These are phyloP conservation scores for Penicillium bialowiezense DNA, from an alignment of 495 filamentous ascomycete species.

Conservation along the genomic window DNA sequence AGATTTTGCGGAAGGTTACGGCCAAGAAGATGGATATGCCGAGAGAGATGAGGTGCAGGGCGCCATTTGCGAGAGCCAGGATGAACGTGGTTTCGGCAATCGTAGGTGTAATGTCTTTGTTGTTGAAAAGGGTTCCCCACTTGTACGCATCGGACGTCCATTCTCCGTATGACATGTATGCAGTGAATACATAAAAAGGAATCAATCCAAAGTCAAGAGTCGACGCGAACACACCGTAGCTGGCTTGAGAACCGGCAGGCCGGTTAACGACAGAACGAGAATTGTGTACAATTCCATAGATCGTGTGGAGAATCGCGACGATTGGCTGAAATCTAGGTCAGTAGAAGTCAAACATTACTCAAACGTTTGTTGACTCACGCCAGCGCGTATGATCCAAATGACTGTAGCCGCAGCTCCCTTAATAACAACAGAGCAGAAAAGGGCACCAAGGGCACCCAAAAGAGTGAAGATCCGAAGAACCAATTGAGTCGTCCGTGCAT, in stretches of 20 bases:
- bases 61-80: conserved; percentile 55
- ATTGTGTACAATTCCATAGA: conserved; percentile 79
- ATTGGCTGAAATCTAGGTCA: conserved; percentile 52
- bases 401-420: conserved; percentile 56
- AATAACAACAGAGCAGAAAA: conserved; percentile 72
- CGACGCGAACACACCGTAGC: conserved; percentile 78
- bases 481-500: conserved; percentile 62
- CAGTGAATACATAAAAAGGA: conserved; percentile 74
- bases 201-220: conserved; percentile 68
- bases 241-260: conserved; percentile 72
- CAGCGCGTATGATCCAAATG: conserved; percentile 74
- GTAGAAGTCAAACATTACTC: not conserved
- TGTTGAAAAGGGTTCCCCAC: conserved; percentile 63
- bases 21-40: conserved; percentile 67
- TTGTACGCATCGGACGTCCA: conserved; percentile 40
- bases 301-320: conserved; percentile 63
- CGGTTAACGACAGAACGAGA: conserved; percentile 61
- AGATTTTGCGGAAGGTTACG: conserved; percentile 75
- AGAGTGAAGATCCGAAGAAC: conserved; percentile 60
- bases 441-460: conserved; percentile 64
- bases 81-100: conserved; percentile 65
- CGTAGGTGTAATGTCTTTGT: conserved; percentile 42
- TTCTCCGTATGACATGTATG: conserved; percentile 51
- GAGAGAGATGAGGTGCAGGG: conserved; percentile 68
- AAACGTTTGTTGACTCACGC: conserved; percentile 50